Conservation (phyloP, 257 asterid genomes). For the Solanum bulbocastanum region DNA sequence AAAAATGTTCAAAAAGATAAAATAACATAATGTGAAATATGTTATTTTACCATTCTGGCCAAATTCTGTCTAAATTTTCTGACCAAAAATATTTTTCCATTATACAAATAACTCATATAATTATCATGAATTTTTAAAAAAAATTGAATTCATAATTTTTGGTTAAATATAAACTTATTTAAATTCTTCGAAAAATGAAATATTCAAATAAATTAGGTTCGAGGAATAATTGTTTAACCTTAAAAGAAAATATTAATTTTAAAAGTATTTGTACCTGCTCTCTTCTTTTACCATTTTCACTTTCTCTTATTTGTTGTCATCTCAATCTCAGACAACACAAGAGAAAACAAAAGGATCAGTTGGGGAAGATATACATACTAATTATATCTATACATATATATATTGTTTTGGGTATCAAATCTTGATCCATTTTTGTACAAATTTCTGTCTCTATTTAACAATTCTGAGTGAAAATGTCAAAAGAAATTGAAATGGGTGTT, state of each 20-base stretch:
- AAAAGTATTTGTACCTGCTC: neutral
- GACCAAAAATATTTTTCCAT: too few species aligned
- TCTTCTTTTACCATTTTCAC: neutral
- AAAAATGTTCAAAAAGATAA: too few species aligned
- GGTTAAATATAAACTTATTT: too few species aligned
- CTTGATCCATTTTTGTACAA: neutral
- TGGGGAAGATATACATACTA: neutral
- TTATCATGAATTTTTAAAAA: too few species aligned
- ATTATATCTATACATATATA: neutral
- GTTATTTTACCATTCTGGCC: too few species aligned
- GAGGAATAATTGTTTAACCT: neutral
- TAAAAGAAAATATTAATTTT: too few species aligned
- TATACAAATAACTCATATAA: too few species aligned
- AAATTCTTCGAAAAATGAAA: too few species aligned
- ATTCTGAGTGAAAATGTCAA: neutral
- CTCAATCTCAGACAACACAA: neutral
- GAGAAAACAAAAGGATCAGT: neutral
- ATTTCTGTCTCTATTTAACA: neutral
- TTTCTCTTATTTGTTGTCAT: neutral
- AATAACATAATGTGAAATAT: too few species aligned
- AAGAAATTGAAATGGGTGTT: constrained; percentile 33
- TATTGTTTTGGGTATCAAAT: neutral
- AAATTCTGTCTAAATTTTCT: too few species aligned
- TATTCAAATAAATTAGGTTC: neutral
- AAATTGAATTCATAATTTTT: too few species aligned